Evolutionary conservation across 2,329 filamentous ascomycete species (phyloP).

Genomic region (Calonectria montana): DNA sequence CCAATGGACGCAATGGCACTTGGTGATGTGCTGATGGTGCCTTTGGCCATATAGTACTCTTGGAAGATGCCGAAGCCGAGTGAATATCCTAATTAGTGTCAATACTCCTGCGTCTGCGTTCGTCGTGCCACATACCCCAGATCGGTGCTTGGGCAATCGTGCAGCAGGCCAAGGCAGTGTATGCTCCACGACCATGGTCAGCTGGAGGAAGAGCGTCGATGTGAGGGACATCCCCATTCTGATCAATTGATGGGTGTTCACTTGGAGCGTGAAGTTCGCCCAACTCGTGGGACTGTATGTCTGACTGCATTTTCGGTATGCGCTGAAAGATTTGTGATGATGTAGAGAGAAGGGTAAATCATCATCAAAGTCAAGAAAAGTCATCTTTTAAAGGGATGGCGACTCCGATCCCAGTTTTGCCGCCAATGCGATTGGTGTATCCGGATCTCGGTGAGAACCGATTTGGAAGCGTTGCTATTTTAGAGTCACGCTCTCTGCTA

Average conservation of each 20-base stretch:
- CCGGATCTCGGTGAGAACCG: conserved; percentile 13
- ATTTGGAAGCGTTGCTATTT: conserved; percentile 28
- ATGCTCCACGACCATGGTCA: conserved; percentile 44
- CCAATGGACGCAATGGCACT: conserved; percentile 41
- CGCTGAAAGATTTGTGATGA: background rate
- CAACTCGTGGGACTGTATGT: conserved; percentile 27
- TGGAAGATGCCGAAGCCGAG: conserved; percentile 74
- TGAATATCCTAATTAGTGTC: conserved; percentile 39
- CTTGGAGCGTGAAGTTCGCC: conserved; percentile 8
- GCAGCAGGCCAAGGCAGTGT: conserved; percentile 45
- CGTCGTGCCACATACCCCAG: conserved; percentile 41
- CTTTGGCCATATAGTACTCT: conserved; percentile 70
- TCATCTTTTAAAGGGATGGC: background rate
- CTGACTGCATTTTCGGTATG: conserved; percentile 18
- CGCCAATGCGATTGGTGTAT: conserved; percentile 13
- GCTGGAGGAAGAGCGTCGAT: conserved; percentile 42
- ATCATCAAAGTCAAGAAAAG: accelerated
- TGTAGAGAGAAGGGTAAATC: background rate
- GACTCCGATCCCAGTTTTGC: conserved; percentile 24
- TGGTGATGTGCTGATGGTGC: conserved; percentile 62
- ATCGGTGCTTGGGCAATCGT: conserved; percentile 47
- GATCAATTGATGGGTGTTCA: background rate
- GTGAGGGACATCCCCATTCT: background rate
- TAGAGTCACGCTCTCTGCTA: conserved; percentile 3
- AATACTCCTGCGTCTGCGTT: background rate